Evolutionary conservation across 2,329 filamentous ascomycete genomes (phyloP).

Genomic region (Neofusicoccum umdonicola): DNA sequence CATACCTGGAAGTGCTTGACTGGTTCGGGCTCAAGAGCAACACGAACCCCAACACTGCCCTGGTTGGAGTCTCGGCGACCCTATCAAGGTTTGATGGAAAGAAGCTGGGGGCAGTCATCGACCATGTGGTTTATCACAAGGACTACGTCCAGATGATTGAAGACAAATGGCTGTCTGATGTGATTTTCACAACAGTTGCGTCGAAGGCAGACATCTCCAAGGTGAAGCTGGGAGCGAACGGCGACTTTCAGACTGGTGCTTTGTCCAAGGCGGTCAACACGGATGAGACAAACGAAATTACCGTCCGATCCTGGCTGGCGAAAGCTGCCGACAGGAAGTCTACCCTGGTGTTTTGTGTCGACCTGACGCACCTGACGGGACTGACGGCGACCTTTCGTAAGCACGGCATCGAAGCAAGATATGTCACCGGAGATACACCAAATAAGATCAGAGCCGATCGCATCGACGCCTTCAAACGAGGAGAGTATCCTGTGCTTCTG

Average conservation of each 20-base stretch:
- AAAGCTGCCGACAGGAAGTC: conserved; percentile 73
- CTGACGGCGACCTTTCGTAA: conserved; percentile 74
- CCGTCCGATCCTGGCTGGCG: conserved; percentile 79
- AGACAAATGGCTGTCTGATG: conserved; percentile 86
- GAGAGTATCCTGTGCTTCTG: conserved; percentile 80
- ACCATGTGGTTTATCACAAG: conserved; percentile 95
- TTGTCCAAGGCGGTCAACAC: conserved; percentile 84
- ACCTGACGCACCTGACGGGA: conserved; percentile 74
- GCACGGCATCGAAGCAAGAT: conserved; percentile 77
- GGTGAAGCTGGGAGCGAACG: conserved; percentile 60
- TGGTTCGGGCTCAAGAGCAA: conserved; percentile 70
- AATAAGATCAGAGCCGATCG: conserved; percentile 65
- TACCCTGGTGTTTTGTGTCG: conserved; percentile 91
- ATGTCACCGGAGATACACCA: conserved; percentile 79
- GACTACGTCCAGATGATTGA: conserved; percentile 78
- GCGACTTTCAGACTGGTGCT: conserved; percentile 78
- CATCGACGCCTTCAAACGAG: conserved; percentile 71
- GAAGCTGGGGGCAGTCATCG: conserved; percentile 77
- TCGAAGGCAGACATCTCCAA: conserved; percentile 75
- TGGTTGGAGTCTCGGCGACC: conserved; percentile 88
- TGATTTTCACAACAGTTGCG: conserved; percentile 90
- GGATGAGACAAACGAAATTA: conserved; percentile 73
- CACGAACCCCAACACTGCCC: conserved; percentile 43
- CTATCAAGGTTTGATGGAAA: conserved; percentile 80
- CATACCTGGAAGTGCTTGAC: conserved; percentile 72